Percentiles rank a stretch among this genome's conserved stretches.
These are phyloP conservation scores for Xylaria longipes DNA, from an alignment of 495 filamentous ascomycete species.

Conservation along the genomic window DNA sequence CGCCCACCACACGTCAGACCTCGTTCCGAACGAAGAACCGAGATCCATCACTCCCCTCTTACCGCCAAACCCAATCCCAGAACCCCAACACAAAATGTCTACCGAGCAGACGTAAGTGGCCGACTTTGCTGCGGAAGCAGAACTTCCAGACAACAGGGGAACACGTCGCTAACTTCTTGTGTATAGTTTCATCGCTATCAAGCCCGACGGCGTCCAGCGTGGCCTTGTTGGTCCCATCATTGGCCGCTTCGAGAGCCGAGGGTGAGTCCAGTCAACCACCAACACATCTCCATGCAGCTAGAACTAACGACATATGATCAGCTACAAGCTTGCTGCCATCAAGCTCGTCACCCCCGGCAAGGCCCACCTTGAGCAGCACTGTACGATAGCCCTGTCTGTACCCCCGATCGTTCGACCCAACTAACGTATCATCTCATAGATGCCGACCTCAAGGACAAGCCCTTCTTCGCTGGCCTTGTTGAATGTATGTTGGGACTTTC, in stretches of 20 bases:
- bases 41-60: conserved; percentile 45
- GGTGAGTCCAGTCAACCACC: conserved; percentile 57
- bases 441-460: conserved; percentile 86
- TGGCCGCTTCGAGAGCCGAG: conserved; percentile 88
- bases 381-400: conserved; percentile 44
- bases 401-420: conserved; percentile 17
- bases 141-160: conserved; percentile 8
- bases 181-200: conserved; percentile 95
- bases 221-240: conserved; percentile 9
- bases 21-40: conserved; percentile 44
- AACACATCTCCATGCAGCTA: not conserved
- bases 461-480: conserved; percentile 94
- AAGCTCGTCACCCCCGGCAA: conserved; percentile 88
- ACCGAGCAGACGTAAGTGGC: conserved; percentile 87
- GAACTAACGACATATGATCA: conserved; percentile 42
- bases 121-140: not conserved
- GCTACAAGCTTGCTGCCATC: conserved; percentile 97
- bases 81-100: conserved; percentile 72
- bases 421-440: conserved; percentile 57
- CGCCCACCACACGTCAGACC: conserved; percentile 26
- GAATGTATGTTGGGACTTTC: conserved; percentile 63
- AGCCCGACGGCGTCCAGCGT: conserved; percentile 97
- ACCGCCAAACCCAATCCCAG: conserved; percentile 40
- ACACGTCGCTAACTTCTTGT: conserved; percentile 55
- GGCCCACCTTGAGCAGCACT: conserved; percentile 97